Base-by-base conservation (phyloP, 805 yeast genomes). In the Yamadazyma takamatsuzukensis region DNA sequence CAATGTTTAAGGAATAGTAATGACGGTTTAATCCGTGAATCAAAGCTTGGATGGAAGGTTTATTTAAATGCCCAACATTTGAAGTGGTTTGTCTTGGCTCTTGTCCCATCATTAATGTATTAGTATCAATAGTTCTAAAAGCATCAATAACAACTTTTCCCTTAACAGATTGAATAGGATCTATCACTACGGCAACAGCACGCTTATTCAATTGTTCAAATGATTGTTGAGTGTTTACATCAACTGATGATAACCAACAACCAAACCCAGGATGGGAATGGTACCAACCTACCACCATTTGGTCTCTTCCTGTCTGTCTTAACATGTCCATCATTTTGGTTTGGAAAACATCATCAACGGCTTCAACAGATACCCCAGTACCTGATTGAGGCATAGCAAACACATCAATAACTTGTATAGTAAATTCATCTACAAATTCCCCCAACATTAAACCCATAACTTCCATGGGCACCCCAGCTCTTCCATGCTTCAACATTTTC, bases 301-400 rank as follows among this genome's bases (percentile, higher is more conserved):
- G 95, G 62, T 89, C 97, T 60, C 99, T 76, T n/a, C 99, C 99
- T 1, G 98, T 93, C 60, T 93, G 98, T 63, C 84, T 80, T 53
- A 93, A 74, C 98, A 93, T 93, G 55, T 93, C 99, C 98, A 93
- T 93, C 98, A 93, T 94, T 56, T 82, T 85, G 3, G 97, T 89
- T 61, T 93, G 98, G 68, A 93, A 93, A 31, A 94, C 97, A 58
- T 94, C 97, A 59, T 94, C 99, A 21, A 93, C 98, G 1, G 99
- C 98, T 59, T 93, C 98, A 37, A 93, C 99, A 37, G 95, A 83
- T 13, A 94, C 98, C 39, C 98, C 99, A 7, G 99, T 93, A 53
- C 96, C 95, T 29, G 88, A 78, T 66, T 93, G 98, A 13, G 99
- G 99, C 99, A 93, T 93, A 35, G 98, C 98, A 71, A 93, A 93